Evolutionary conservation across 1,284 basidiomycete species (phyloP).

Genomic region (Ceratobasidium sp.): DNA sequence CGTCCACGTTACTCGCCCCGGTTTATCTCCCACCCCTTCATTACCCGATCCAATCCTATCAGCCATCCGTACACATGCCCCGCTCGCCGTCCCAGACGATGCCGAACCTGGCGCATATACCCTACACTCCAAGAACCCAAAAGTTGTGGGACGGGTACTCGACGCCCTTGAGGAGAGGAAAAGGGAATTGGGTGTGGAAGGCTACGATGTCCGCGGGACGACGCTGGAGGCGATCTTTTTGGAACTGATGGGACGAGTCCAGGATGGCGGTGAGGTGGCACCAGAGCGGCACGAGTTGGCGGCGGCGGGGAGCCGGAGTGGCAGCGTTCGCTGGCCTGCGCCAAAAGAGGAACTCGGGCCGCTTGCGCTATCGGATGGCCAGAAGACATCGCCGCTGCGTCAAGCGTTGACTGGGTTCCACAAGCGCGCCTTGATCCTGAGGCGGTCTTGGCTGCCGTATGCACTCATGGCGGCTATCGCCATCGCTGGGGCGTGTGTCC

Average conservation of each 20-base stretch:
- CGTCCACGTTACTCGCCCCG: constrained; percentile 63
- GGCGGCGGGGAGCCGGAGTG: constrained; percentile 12
- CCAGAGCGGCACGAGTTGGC: constrained; percentile 51
- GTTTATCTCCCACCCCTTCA: neutral
- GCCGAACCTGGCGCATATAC: constrained; percentile 62
- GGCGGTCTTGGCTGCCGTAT: constrained; percentile 75
- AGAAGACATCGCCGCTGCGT: constrained; percentile 62
- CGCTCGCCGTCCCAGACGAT: constrained; percentile 60
- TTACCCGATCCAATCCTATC: constrained; percentile 55
- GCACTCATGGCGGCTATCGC: constrained; percentile 70
- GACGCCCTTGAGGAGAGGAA: constrained; percentile 64
- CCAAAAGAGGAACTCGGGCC: constrained; percentile 42
- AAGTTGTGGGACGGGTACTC: constrained; percentile 66
- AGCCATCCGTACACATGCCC: constrained; percentile 61
- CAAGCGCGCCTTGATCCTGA: constrained; percentile 73
- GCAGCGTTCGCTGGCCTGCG: neutral
- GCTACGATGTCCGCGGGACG: constrained; percentile 75
- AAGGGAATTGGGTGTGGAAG: constrained; percentile 58
- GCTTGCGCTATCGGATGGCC: constrained; percentile 63
- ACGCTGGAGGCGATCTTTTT: constrained; percentile 86
- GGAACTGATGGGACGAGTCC: constrained; percentile 67
- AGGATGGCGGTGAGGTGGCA: neutral
- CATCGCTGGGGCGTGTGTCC: constrained; percentile 70
- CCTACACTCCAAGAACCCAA: constrained; percentile 68
- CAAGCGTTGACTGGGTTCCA: constrained; percentile 77